These are phyloP conservation scores for Phaseolus lunatus DNA, from an alignment of 306 rosid genomes.

Conservation along the genomic window DNA sequence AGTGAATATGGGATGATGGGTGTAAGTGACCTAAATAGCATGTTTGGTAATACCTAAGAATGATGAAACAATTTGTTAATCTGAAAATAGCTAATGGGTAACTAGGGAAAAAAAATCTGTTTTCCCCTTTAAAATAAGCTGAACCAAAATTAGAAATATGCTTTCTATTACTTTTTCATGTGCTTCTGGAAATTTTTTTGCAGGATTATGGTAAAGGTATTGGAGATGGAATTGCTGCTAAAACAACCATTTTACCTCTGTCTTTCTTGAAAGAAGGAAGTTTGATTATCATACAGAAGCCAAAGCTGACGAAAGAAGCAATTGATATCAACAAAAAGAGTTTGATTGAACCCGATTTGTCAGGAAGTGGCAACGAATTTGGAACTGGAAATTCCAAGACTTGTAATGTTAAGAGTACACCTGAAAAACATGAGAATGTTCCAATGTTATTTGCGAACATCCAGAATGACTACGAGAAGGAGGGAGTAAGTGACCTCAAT, in stretches of 20 bases:
- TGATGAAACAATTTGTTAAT: too few species aligned
- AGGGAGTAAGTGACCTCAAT: not conserved
- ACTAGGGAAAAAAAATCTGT: too few species aligned
- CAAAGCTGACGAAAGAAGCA: not conserved
- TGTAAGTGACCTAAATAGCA: too few species aligned
- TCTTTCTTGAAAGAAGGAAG: not conserved
- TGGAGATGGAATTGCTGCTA: not conserved
- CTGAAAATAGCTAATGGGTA: too few species aligned
- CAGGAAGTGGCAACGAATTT: not conserved
- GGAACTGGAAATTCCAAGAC: not conserved
- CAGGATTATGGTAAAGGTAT: too few species aligned
- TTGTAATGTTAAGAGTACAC: not conserved
- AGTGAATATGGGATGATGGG: not conserved
- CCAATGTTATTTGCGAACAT: not conserved
- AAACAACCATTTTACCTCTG: too few species aligned
- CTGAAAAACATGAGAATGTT: not conserved
- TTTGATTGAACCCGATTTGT: not conserved
- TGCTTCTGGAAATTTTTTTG: too few species aligned
- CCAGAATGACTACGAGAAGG: not conserved
- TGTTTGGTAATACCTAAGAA: too few species aligned
- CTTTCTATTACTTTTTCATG: too few species aligned
- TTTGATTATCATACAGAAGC: not conserved
- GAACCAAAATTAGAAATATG: too few species aligned
- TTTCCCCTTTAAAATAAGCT: too few species aligned
- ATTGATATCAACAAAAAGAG: not conserved